Conservation (phyloP, 371 early-diverging fungal genomes). For the Quaeritorhiza haematococci region DNA sequence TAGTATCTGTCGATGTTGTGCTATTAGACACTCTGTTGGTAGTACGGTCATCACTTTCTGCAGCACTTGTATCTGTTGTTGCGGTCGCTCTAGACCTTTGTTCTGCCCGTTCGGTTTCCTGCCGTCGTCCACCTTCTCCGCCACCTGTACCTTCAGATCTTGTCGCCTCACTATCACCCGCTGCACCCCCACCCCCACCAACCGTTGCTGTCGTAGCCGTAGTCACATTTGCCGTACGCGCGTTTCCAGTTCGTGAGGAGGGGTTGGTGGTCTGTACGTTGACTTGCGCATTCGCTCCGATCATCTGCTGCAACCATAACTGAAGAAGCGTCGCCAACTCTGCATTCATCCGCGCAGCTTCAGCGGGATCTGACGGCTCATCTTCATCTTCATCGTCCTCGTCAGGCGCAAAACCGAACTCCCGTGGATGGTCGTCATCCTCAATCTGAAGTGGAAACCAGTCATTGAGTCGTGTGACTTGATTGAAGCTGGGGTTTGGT, state of each 20-base stretch:
- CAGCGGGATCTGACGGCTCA: background rate
- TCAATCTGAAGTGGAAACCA: too few species aligned
- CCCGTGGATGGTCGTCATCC: background rate
- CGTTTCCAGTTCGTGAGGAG: background rate
- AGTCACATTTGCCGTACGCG: background rate
- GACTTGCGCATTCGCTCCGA: background rate
- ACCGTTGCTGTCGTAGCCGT: background rate
- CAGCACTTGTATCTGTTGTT: too few species aligned
- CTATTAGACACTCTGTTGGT: too few species aligned
- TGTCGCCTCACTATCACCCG: background rate
- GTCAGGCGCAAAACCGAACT: background rate
- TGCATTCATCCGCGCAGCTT: background rate
- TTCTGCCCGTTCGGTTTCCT: background rate
- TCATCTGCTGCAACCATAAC: conserved; percentile 15
- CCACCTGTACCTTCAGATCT: background rate
- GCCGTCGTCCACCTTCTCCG: background rate
- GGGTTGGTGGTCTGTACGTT: background rate
- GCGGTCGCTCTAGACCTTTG: too few species aligned
- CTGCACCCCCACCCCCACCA: conserved; percentile 4
- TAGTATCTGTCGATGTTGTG: too few species aligned
- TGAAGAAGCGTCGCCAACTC: conserved; percentile 13
- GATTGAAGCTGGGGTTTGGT: background rate
- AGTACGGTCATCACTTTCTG: too few species aligned
- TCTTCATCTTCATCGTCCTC: background rate
- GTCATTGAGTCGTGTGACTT: background rate